Evolutionary conservation across 768 basidiomycete species (phyloP), one percentile per base, ranked within the genome.

Genomic region (Kwoniella bestiolae): DNA sequence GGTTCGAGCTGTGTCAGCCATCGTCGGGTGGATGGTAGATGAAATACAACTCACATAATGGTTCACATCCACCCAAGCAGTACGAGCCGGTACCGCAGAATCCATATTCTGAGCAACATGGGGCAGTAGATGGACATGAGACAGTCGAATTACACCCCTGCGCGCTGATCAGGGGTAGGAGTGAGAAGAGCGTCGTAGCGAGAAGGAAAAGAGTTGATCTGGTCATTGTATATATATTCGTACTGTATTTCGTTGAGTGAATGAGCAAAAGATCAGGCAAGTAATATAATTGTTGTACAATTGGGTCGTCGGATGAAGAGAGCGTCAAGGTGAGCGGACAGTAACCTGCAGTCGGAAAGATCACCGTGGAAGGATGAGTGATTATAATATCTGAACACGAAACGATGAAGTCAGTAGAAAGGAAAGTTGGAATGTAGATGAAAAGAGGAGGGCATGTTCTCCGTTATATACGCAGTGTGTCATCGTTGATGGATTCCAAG

Each of bases 21-120:
- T n/a, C n/a, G n/a, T n/a, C n/a, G n/a, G n/a, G n/a, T n/a, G n/a
- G n/a, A n/a, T n/a, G n/a, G n/a, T n/a, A n/a, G n/a, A n/a, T n/a
- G n/a, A n/a, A n/a, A n/a, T n/a, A n/a, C n/a, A 16, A 70, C 60
- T 28, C 29, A 65, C 83, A 81, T 31, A 91, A 83, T 21, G 92
- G 91, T 74, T 93, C 87, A 83, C 92, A 94, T n/a, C 92, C 92
- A 51, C 90, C 90, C 34, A 91, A 83, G 76, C 91, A 92, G 79
- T 87, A 92, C 7, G 65, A 72, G 47, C 83, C 83, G 35, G 73
- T 73, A 18, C 86, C 86, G 69, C 86, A 87, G 72, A 84, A 87
- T 8, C 86, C 86, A 62, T 84, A 87, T 73, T 85, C 83, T 65
- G 86, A 85, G 53, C 79, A 79, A 66, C 79, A 79, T 14, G 79